Conservation (phyloP, 2,329 filamentous ascomycete species). For the Xylariaceae sp. region DNA sequence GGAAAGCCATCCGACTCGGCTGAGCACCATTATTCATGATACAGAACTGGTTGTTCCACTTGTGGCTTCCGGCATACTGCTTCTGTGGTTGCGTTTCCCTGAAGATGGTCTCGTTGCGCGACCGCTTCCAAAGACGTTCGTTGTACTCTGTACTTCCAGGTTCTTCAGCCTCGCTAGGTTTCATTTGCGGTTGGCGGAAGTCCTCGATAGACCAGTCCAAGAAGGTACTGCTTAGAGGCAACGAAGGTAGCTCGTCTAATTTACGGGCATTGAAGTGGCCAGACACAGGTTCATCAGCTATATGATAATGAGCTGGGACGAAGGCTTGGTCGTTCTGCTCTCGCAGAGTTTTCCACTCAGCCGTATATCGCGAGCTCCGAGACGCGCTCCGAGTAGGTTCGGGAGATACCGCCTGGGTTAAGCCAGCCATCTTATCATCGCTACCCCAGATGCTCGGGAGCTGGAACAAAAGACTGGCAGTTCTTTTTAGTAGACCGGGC, state of each 20-base stretch:
- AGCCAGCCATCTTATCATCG: conserved; percentile 40
- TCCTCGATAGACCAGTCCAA: conserved; percentile 96
- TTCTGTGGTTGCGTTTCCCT: conserved; percentile 91
- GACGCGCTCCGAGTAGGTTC: conserved; percentile 35
- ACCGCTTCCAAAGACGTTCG: conserved; percentile 83
- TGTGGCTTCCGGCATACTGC: conserved; percentile 73
- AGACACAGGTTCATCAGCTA: conserved; percentile 72
- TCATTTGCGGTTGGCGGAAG: conserved; percentile 98
- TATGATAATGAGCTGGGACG: conserved; percentile 65
- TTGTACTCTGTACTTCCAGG: conserved; percentile 97
- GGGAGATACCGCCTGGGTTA: conserved; percentile 31
- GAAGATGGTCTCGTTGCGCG: conserved; percentile 88
- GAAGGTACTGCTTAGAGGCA: conserved; percentile 79
- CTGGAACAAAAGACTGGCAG: conserved; percentile 58
- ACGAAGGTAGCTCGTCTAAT: conserved; percentile 49
- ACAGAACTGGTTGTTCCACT: conserved; percentile 74
- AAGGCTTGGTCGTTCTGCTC: conserved; percentile 67
- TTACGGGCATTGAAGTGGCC: conserved; percentile 64
- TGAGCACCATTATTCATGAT: conserved; percentile 87
- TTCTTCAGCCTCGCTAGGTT: conserved; percentile 89
- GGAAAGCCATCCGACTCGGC: conserved; percentile 88
- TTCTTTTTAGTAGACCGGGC: conserved; percentile 56
- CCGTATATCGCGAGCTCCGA: conserved; percentile 37
- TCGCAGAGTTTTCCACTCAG: conserved; percentile 51
- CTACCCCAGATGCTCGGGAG: conserved; percentile 44